Evolutionary conservation across 495 filamentous ascomycete species (phyloP).

Genomic region (Hypoxylon trugodes): DNA sequence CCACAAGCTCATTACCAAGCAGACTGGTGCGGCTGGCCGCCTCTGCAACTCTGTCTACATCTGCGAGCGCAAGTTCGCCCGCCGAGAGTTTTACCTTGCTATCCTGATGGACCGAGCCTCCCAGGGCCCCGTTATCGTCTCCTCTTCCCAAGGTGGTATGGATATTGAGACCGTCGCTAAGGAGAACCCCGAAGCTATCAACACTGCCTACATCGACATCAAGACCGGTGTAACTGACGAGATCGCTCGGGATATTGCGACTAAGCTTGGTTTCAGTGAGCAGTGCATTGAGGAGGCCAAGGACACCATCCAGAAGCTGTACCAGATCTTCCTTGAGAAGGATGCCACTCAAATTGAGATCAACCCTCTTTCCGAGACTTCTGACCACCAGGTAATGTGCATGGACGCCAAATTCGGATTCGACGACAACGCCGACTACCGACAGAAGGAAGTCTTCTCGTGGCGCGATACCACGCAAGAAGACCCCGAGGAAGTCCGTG

Average conservation of each 20-base stretch:
- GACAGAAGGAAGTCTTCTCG: constrained; percentile 93
- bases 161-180: constrained; percentile 98
- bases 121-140: constrained; percentile 93
- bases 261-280: constrained; percentile 93
- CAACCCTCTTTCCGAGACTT: constrained; percentile 97
- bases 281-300: constrained; percentile 95
- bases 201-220: constrained; percentile 91
- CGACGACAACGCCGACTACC: constrained; percentile 98
- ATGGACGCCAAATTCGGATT: constrained; percentile 99
- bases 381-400: constrained; percentile 94
- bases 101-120: constrained; percentile 95
- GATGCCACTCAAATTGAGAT: constrained; percentile 99
- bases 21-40: constrained; percentile 91
- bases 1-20: constrained; percentile 99
- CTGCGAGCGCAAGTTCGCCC: constrained; percentile 98
- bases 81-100: constrained; percentile 98
- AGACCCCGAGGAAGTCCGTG: constrained; percentile 96
- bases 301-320: constrained; percentile 96
- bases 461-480: constrained; percentile 96
- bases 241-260: constrained; percentile 88
- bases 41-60: constrained; percentile 97
- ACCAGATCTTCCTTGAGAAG: constrained; percentile 97
- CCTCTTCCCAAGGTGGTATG: constrained; percentile 98
- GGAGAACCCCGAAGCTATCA: constrained; percentile 95
- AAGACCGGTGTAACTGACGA: constrained; percentile 94